phyloP scores from a whole-genome alignment of 345 rosid species.

The Hibiscus mutabilis region DNA sequence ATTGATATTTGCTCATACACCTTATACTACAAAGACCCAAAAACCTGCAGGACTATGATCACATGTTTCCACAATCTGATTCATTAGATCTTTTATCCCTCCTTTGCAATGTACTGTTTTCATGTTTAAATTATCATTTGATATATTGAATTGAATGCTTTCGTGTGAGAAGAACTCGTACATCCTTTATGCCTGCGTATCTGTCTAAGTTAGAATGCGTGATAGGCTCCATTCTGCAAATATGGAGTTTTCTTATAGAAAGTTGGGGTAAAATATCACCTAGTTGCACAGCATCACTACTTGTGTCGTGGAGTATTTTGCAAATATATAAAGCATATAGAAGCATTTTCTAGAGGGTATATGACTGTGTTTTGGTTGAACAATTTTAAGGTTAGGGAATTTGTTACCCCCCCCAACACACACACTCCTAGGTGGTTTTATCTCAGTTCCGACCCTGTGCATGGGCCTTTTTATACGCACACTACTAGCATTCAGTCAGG shows the following conservation, averaged over 20 bases:
- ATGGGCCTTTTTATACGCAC: neutral
- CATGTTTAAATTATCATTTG: neutral
- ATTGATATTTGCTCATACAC: neutral
- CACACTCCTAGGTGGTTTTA: too few relatives aligned
- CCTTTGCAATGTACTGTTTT: neutral
- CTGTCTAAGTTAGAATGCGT: neutral
- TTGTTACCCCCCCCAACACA: too few relatives aligned
- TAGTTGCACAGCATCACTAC: too few relatives aligned
- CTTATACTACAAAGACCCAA: neutral
- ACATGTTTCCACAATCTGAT: neutral
- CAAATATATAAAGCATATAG: neutral
- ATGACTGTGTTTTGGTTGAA: too few relatives aligned
- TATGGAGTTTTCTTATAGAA: neutral
- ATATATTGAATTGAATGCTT: neutral
- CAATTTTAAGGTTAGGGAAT: too few relatives aligned
- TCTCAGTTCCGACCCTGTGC: neutral
- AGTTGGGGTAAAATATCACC: neutral
- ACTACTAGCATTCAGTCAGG: neutral
- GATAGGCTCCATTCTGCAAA: neutral
- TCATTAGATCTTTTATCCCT: neutral
- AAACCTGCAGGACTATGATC: neutral
- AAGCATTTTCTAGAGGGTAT: neutral
- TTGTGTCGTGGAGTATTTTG: too few relatives aligned
- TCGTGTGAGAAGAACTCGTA: neutral
- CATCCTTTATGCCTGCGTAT: neutral